Percentiles rank a stretch among this genome's conserved stretches.
These are phyloP conservation scores for Fusarium hainanense DNA, from an alignment of 2,329 filamentous ascomycete species.

Conservation along the genomic window DNA sequence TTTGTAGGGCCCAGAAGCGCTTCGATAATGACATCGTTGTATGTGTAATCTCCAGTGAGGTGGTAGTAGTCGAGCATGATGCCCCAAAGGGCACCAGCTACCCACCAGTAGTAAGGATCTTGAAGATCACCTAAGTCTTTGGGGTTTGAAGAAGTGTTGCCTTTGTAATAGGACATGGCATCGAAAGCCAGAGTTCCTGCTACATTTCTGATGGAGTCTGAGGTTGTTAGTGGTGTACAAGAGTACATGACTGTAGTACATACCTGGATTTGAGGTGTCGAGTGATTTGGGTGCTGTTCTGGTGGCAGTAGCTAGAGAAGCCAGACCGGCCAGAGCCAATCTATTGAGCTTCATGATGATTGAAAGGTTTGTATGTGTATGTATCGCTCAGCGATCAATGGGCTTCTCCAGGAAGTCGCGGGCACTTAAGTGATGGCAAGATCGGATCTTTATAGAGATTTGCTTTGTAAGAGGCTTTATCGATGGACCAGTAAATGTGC, in stretches of 20 bases:
- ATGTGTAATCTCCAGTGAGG: slow-evolving; percentile 70
- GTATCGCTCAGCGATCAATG: slow-evolving; percentile 18
- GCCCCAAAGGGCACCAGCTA: slow-evolving; percentile 73
- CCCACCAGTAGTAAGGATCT: slow-evolving; percentile 76
- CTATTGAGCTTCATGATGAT: slow-evolving; percentile 31
- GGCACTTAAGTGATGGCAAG: neutral
- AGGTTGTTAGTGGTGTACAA: slow-evolving; percentile 11
- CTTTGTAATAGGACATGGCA: slow-evolving; percentile 72
- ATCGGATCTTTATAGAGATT: neutral
- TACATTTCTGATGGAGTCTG: slow-evolving; percentile 71
- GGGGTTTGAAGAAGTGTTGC: slow-evolving; percentile 66
- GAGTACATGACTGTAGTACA: neutral
- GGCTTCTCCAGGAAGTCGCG: slow-evolving; percentile 25
- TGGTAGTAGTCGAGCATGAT: slow-evolving; percentile 76
- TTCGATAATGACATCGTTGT: slow-evolving; percentile 69
- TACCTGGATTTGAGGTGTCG: slow-evolving; percentile 35
- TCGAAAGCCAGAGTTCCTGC: slow-evolving; percentile 70
- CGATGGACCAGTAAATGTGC: slow-evolving; percentile 1
- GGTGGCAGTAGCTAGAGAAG: slow-evolving; percentile 28
- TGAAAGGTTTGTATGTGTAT: neutral
- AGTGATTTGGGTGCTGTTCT: slow-evolving; percentile 37
- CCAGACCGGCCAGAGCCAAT: slow-evolving; percentile 25
- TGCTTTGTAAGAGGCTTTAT: neutral
- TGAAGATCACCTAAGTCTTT: slow-evolving; percentile 71
- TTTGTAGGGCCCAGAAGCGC: slow-evolving; percentile 67